Evolutionary conservation across 1,139 yeast species (phyloP).

Genomic region (Hyphopichia pseudoburtonii): DNA sequence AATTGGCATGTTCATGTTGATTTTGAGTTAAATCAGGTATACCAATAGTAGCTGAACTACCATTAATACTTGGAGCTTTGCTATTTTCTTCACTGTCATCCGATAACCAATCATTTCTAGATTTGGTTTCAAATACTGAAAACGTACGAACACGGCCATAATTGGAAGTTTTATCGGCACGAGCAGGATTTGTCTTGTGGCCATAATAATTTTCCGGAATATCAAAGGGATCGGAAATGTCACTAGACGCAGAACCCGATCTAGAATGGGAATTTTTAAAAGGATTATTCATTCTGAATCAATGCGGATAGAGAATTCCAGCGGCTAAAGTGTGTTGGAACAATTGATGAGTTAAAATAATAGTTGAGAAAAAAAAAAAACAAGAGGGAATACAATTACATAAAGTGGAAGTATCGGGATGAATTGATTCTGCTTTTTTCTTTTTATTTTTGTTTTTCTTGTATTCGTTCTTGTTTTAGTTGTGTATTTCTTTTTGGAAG

Average conservation of each 20-base stretch:
- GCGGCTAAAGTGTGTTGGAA: too few species aligned
- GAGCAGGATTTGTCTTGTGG: conserved; percentile 57
- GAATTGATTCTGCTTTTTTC: too few species aligned
- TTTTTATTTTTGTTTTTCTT: too few species aligned
- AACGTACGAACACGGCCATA: conserved; percentile 52
- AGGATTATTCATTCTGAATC: neutral
- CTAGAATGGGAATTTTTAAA: conserved; percentile 26
- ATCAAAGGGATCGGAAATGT: conserved; percentile 59
- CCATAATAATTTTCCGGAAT: conserved; percentile 73
- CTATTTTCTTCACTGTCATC: neutral
- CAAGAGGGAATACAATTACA: too few species aligned
- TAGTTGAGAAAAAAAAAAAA: too few species aligned
- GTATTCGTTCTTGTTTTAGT: too few species aligned
- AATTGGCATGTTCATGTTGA: conserved; percentile 4
- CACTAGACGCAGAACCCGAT: conserved; percentile 36
- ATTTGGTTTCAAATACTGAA: conserved; percentile 40
- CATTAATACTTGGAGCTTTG: neutral
- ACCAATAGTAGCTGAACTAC: neutral
- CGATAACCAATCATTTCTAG: conserved; percentile 10
- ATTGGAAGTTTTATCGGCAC: conserved; percentile 31
- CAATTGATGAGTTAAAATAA: too few species aligned
- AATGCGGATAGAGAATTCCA: too few species aligned
- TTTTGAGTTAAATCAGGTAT: conserved; percentile 4
- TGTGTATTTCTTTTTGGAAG: too few species aligned
- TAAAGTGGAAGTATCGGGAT: too few species aligned